Percentiles rank a stretch among this genome's conserved stretches.
phyloP scores from a whole-genome alignment of 140 eudicot genomes.

The Bidens hawaiensis region DNA sequence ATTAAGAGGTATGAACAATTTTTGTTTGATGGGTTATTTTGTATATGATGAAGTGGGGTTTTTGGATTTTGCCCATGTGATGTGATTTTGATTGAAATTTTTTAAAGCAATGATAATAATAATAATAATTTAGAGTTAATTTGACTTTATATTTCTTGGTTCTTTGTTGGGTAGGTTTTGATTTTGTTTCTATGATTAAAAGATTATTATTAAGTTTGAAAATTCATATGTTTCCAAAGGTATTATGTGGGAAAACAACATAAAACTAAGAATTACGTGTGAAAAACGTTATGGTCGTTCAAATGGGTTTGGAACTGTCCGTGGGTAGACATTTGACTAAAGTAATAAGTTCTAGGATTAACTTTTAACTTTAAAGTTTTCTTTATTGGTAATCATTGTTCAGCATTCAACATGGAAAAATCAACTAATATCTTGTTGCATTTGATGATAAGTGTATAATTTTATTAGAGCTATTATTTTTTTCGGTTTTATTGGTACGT shows the following conservation, averaged over 20 bases:
- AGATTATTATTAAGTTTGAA: not conserved
- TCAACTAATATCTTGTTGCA: no score
- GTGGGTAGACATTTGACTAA: not conserved
- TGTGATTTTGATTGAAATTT: no score
- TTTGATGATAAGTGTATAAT: no score
- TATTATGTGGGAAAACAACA: not conserved
- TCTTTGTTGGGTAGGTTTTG: conserved; percentile 22
- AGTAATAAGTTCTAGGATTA: not conserved
- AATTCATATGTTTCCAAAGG: not conserved
- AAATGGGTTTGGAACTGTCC: not conserved
- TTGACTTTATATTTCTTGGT: conserved; percentile 12
- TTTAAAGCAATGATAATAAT: no score
- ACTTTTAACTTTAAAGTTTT: no score
- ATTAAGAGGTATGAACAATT: no score
- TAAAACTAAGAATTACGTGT: not conserved
- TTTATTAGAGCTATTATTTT: no score
- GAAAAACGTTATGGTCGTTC: not conserved
- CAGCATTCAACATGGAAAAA: no score
- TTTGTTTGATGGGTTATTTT: not conserved
- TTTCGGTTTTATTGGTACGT: no score
- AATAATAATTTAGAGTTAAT: not conserved
- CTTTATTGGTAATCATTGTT: not conserved
- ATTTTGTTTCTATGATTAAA: conserved; percentile 12
- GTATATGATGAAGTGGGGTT: not conserved
- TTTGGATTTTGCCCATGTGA: conserved; percentile 5